phyloP scores from a whole-genome alignment of 2,329 filamentous ascomycete genomes.

The Emmonsia crescens region DNA sequence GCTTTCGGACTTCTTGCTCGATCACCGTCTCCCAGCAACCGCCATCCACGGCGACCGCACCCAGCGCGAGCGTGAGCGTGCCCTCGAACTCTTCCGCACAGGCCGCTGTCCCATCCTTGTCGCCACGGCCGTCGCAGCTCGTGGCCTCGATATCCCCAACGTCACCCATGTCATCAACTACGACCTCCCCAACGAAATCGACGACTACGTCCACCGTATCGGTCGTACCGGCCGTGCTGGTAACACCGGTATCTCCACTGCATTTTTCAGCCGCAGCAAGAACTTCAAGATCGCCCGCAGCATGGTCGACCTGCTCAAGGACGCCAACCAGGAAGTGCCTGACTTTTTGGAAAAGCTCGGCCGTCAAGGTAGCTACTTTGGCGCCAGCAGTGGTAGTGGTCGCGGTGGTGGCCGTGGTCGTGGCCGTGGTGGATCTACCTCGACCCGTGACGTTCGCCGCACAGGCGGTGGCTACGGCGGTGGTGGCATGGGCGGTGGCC shows the following conservation, averaged over 20 bases:
- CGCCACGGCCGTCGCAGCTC: slow-evolving; percentile 88
- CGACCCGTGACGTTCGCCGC: slow-evolving; percentile 86
- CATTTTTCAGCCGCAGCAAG: slow-evolving; percentile 93
- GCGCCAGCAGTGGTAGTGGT: slow-evolving; percentile 56
- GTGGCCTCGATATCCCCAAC: slow-evolving; percentile 87
- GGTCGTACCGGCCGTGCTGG: slow-evolving; percentile 99
- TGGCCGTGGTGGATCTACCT: slow-evolving; percentile 45
- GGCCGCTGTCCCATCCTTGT: slow-evolving; percentile 93
- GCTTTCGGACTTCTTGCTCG: slow-evolving; percentile 94
- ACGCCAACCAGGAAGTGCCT: slow-evolving; percentile 95
- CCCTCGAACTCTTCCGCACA: slow-evolving; percentile 93
- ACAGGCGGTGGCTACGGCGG: slow-evolving; percentile 31
- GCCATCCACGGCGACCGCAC: slow-evolving; percentile 98
- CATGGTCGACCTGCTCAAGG: slow-evolving; percentile 93
- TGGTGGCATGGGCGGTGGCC: slow-evolving; percentile 22
- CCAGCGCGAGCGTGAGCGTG: slow-evolving; percentile 96
- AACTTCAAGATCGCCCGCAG: slow-evolving; percentile 97
- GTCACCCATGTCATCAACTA: slow-evolving; percentile 98
- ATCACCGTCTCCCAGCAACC: slow-evolving; percentile 95
- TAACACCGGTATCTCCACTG: slow-evolving; percentile 96
- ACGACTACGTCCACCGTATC: slow-evolving; percentile 98
- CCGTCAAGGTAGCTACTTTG: slow-evolving; percentile 76
- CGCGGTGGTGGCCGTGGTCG: slow-evolving; percentile 56
- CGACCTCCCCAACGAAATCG: slow-evolving; percentile 95
- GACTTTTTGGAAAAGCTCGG: slow-evolving; percentile 94